These are phyloP conservation scores for Fabrea salina DNA, from an alignment of 169 alveolate species.

Conservation along the genomic window DNA sequence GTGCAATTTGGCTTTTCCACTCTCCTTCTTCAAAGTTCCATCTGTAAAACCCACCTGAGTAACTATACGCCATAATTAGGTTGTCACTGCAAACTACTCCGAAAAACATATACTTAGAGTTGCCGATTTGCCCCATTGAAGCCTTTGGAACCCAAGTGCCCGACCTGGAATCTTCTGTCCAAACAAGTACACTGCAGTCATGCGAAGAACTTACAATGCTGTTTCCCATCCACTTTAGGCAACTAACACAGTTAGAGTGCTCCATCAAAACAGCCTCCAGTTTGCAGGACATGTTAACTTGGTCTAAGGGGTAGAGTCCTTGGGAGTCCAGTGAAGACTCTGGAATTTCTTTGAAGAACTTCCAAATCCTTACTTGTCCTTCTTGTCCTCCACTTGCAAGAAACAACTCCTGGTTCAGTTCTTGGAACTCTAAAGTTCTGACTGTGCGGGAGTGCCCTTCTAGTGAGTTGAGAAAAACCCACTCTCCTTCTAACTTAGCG, in stretches of 20 bases:
- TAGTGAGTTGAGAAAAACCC: neutral
- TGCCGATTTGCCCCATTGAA: slow-evolving; percentile 75
- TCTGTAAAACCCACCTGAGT: slow-evolving; percentile 69
- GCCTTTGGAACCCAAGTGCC: slow-evolving; percentile 58
- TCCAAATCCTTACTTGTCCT: neutral
- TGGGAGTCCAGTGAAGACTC: neutral
- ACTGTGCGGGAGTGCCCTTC: slow-evolving; percentile 23
- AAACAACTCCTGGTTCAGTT: neutral
- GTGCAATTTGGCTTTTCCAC: slow-evolving; percentile 48
- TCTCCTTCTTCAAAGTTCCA: slow-evolving; percentile 57
- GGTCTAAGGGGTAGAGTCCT: neutral
- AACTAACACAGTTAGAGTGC: slow-evolving; percentile 61
- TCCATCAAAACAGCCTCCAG: slow-evolving; percentile 59
- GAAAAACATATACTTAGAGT: slow-evolving; percentile 66
- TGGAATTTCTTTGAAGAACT: neutral
- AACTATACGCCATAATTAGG: slow-evolving; percentile 66
- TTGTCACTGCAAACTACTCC: slow-evolving; percentile 57
- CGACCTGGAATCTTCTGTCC: slow-evolving; percentile 52
- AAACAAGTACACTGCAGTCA: slow-evolving; percentile 71
- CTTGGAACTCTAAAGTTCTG: neutral
- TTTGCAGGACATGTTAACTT: slow-evolving; percentile 40
- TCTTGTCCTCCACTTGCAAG: slow-evolving; percentile 30
- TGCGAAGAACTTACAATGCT: slow-evolving; percentile 57
- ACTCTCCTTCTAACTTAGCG: neutral
- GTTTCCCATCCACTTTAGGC: slow-evolving; percentile 50